Base-by-base conservation (phyloP, 164 flowering plant species). In the Vitis rupestris region DNA sequence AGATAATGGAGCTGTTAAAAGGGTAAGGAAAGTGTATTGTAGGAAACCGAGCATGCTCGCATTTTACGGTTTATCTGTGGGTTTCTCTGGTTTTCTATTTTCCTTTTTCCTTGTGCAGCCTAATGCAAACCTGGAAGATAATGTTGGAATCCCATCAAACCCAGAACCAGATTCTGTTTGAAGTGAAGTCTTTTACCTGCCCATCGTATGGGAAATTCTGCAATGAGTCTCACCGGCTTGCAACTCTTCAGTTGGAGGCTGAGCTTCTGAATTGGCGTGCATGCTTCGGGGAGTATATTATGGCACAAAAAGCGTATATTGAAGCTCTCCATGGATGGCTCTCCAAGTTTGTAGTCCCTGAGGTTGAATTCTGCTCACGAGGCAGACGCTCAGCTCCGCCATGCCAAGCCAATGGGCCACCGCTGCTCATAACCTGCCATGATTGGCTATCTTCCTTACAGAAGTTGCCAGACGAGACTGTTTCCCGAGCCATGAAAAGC, bases 61-160 rank as follows among this genome's bases (percentile, higher is more conserved):
- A 12, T 59, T 55, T 54, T 48, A 3, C n/a, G 27, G 27, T 23
- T 23, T 23, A 23, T 23, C 59, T 30, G 9, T 52, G 47, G 2
- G 60, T 61, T 59, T 62, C 14, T 68, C 13, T 37, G 37, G 29
- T 48, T 65, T 75, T 19, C 53, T 66, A 11, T 61, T 44, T 44
- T 54, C 54, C 27, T 19, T 49, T 29, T 62, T 61, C 10, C 9
- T 71, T 71, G 23, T 78, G 85, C 96, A 94, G 98, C 70, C 77
- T 94, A 50, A 78, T 76, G 70, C 73, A 65, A 52, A 83, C 86
- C 63, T 94, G 97, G 97, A 85, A 81, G 70, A 75, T 83, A 30
- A 89, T 92, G 92, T 59, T 84, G 79, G 95, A 92, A 71, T 85
- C 84, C 61, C 99, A 94, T 71, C 94, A 94, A 82, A 92, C 90